Base-by-base conservation (phyloP, 2,329 filamentous ascomycete species). In the Neopestalotiopsis rosae region DNA sequence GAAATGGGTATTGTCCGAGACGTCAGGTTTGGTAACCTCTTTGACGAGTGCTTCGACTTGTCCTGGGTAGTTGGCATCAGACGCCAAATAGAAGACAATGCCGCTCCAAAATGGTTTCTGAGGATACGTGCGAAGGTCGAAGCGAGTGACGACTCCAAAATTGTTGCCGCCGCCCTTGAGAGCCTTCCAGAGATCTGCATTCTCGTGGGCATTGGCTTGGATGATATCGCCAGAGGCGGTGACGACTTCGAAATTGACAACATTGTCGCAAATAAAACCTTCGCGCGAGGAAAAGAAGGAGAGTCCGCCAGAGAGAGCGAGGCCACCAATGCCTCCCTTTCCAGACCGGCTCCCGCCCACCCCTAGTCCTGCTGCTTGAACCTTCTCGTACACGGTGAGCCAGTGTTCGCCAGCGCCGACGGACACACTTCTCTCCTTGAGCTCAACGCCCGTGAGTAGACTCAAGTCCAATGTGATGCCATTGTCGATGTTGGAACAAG, bases 171-270 rank as follows among this genome's bases (percentile, higher is more conserved):
- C 85, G n/a, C 85, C 86, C 32, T 83, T 78, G 20, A 87, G 77
- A 17, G 86, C 85, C 84, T 85, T 87, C 78, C 84, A 87, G 0
- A 88, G 78, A 30, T 88, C 85, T 1, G 78, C 69, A 69, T 88
- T 81, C 38, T 45, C 38, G 1, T 45, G 13, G n/a, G n/a, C 70
- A 57, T 79, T 83, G 12, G 80, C 83, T 7, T 80, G 79, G 17
- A 84, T 72, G 38, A 84, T 76, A 1, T 71, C 45, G 2, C 84
- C 83, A n/a, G 77, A 74, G 0, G 80, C 79, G 0, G 83, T 76
- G 4, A 86, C 82, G 32, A 86, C 77, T 68, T 84, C 76, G 63
- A 75, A 82, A 65, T 77, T 79, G 42, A 73, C 59, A 3, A 83
- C 57, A 34, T 59, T 59, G 3, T 59, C 57, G 24, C 24, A 30